Base-by-base conservation (phyloP, 495 filamentous ascomycete genomes). In the Baudoinia panamericana region DNA sequence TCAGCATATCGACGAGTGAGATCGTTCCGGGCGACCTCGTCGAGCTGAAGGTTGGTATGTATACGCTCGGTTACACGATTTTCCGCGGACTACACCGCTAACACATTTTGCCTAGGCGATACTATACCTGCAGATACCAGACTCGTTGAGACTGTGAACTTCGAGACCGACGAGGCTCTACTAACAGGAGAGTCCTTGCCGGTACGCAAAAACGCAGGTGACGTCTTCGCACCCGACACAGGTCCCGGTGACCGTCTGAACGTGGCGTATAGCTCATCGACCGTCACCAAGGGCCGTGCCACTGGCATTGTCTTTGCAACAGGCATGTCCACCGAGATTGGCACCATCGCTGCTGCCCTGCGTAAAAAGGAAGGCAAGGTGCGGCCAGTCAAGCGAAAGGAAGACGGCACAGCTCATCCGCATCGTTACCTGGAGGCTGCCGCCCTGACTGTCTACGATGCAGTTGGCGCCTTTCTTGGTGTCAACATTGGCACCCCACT, bases 11-110 rank as follows among this genome's bases (percentile, higher is more conserved):
- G 15, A 81, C 82, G 32, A 66, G 71, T 18, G 72, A 84, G 30
- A 66, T 90, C 30, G 78, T 88, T 4, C 79, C 82, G n/a, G 85
- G 85, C 22, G 85, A 93, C 45, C 63, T 84, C 32, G 73, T 84
- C n/a, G 62, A 70, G 23, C 56, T 83, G n/a, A 66, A 70, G 36
- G n/a, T n/a, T n/a, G n/a, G n/a, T n/a, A n/a, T n/a, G n/a, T n/a
- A n/a, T n/a, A n/a, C n/a, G n/a, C n/a, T n/a, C n/a, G n/a, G n/a
- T n/a, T n/a, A n/a, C n/a, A n/a, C n/a, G n/a, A n/a, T n/a, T n/a
- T n/a, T n/a, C n/a, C n/a, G n/a, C n/a, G n/a, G n/a, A n/a, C n/a
- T n/a, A n/a, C n/a, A n/a, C n/a, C n/a, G n/a, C n/a, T n/a, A n/a
- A n/a, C 72, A 86, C 24, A n/a, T n/a, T n/a, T n/a, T n/a, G n/a